These are phyloP conservation scores for Meyerozyma carpophila DNA, from an alignment of 1,139 yeast species.

Conservation along the genomic window DNA sequence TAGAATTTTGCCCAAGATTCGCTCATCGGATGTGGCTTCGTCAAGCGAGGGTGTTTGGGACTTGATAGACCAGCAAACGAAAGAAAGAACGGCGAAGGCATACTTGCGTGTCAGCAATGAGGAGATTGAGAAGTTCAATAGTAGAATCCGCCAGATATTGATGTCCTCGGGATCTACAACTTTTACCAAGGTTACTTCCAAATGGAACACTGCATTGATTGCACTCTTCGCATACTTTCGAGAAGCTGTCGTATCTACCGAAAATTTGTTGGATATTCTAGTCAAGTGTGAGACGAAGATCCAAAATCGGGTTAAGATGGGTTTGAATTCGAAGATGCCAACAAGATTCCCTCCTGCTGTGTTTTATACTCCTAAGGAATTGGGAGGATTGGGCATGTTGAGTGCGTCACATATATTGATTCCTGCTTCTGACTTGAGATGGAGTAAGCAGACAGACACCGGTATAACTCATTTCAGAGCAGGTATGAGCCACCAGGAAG, in stretches of 20 bases:
- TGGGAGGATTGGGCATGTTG: conserved; percentile 96
- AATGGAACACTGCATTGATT: conserved; percentile 93
- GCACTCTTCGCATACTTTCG: conserved; percentile 84
- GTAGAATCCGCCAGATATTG: conserved; percentile 80
- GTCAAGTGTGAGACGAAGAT: conserved; percentile 92
- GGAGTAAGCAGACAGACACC: conserved; percentile 92
- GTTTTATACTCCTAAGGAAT: conserved; percentile 92
- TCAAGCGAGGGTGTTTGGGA: conserved; percentile 89
- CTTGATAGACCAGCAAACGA: conserved; percentile 61
- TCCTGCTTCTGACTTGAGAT: conserved; percentile 85
- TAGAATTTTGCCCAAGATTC: conserved; percentile 70
- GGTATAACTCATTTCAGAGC: conserved; percentile 94
- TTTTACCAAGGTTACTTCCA: conserved; percentile 88
- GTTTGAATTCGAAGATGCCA: conserved; percentile 97
- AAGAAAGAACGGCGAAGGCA: conserved; percentile 88
- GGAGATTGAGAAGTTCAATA: conserved; percentile 75
- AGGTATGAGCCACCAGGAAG: conserved; percentile 83
- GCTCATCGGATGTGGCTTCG: conserved; percentile 45
- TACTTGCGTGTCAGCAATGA: conserved; percentile 76
- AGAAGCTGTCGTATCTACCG: conserved; percentile 89
- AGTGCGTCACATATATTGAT: conserved; percentile 94
- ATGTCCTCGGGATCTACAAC: conserved; percentile 97
- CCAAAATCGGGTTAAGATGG: conserved; percentile 92
- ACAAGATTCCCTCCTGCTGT: conserved; percentile 98
- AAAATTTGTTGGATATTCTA: conserved; percentile 66